These are phyloP conservation scores for Corylus avellana DNA, from an alignment of 306 rosid species.

Conservation along the genomic window DNA sequence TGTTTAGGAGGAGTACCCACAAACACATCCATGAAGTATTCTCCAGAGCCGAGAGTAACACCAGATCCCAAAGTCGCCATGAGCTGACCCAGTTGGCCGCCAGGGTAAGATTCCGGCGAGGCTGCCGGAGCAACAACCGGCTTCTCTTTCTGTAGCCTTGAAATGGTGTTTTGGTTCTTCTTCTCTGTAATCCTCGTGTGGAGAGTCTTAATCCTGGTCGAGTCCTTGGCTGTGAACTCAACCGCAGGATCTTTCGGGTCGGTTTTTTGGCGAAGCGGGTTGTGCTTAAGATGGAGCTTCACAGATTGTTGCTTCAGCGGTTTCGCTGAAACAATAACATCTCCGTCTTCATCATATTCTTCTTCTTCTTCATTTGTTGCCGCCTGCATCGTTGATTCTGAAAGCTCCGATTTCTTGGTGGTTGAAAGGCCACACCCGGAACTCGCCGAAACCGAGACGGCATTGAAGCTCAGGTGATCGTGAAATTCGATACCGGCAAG, in stretches of 20 bases:
- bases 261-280: constrained; percentile 30
- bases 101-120: constrained; percentile 43
- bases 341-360: constrained; percentile 21
- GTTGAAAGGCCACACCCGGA: constrained; percentile 53
- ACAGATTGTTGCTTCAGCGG: constrained; percentile 44
- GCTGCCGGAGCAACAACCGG: constrained; percentile 36
- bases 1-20: constrained; percentile 94
- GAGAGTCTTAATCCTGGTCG: constrained; percentile 76
- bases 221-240: constrained; percentile 62
- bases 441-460: constrained; percentile 53
- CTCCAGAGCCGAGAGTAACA: constrained; percentile 95
- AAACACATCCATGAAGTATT: constrained; percentile 95
- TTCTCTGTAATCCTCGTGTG: constrained; percentile 62
- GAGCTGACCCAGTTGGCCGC: constrained; percentile 53
- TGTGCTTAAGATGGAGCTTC: constrained; percentile 68
- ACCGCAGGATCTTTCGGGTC: constrained; percentile 49
- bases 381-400: constrained; percentile 28
- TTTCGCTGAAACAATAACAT: constrained; percentile 8
- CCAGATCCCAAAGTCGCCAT: constrained; percentile 93
- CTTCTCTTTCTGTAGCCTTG: constrained; percentile 52
- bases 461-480: constrained; percentile 60
- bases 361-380: constrained; percentile 13
- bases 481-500: constrained; percentile 70
- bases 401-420: constrained; percentile 28
- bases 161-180: constrained; percentile 77